phyloP scores from a whole-genome alignment of 257 asterid species.

The Oldenlandia corymbosa region DNA sequence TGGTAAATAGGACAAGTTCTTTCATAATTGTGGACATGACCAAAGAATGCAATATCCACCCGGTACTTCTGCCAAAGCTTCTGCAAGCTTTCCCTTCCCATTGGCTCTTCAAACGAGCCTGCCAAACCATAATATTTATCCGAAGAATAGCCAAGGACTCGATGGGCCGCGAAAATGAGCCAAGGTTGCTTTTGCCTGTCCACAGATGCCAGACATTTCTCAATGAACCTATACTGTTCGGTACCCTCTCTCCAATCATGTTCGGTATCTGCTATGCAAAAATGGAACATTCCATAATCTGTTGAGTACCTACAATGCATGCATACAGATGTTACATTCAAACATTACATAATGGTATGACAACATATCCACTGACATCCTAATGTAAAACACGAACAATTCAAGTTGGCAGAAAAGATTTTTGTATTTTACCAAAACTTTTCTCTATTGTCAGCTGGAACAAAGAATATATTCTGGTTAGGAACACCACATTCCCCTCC shows the following conservation, averaged over 20 bases:
- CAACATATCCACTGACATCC: neutral
- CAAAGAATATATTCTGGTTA: slow-evolving; percentile 43
- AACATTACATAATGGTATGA: neutral
- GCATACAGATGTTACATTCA: neutral
- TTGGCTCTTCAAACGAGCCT: slow-evolving; percentile 47
- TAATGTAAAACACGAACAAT: neutral
- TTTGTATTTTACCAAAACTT: slow-evolving; percentile 36
- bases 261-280: slow-evolving; percentile 41
- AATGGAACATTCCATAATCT: slow-evolving; percentile 44
- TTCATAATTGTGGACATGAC: slow-evolving; percentile 46
- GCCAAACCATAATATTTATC: slow-evolving; percentile 23
- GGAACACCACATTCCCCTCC: slow-evolving; percentile 57
- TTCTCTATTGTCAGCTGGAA: slow-evolving; percentile 48
- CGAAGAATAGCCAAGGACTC: slow-evolving; percentile 45
- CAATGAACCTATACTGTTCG: slow-evolving; percentile 38
- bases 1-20: slow-evolving; percentile 42
- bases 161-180: slow-evolving; percentile 41
- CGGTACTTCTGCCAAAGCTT: slow-evolving; percentile 45
- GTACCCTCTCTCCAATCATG: slow-evolving; percentile 48
- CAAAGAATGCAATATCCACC: slow-evolving; percentile 41
- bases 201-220: slow-evolving; percentile 35
- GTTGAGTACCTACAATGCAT: slow-evolving; percentile 34
- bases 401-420: neutral
- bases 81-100: slow-evolving; percentile 47
- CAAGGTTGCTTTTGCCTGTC: slow-evolving; percentile 42